Evolutionary conservation across 768 basidiomycete species (phyloP), one percentile per base, ranked within the genome.

Genomic region (Tephrocybe sp.): DNA sequence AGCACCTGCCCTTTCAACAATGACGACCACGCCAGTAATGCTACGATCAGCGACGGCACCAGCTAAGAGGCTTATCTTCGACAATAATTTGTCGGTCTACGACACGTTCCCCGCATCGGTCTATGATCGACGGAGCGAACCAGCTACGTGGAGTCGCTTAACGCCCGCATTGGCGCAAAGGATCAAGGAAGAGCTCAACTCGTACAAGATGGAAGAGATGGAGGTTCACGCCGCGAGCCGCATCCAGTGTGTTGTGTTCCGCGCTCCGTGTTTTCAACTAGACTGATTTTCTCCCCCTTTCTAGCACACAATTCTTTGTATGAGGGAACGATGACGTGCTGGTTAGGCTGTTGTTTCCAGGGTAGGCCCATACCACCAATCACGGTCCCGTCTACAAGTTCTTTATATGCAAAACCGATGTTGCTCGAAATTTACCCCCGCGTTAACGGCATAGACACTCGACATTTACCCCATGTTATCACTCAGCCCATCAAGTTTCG

Each of bases 161-260:
- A 99, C 97, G 46, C 97, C 96, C 38, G 85, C 88, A 51, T 75
- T 98, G 62, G 96, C 96, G 34, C 93, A 98, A 76, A 80, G 88
- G 61, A 98, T 99, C 69, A 99, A 99, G 79, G 93, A 96, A 73
- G 93, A 96, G 72, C 76, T 99, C 46, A 99, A 99, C 71, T 93
- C 92, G 50, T 98, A 91, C 73, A 98, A 98, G 79, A 92, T 98
- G 90, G 94, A 96, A 71, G 94, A 98, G 74, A 98, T 99, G 96
- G 93, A 95, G 67, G 94, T 99, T 55, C 96, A 98, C 70, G 90
- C 90, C 60, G 76, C 88, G 44, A 95, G 92, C 70, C 85, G 92
- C 68, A 84, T 90, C 61, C 87, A 97, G 91, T 93, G 67, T 59
- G 91, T 83, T 39, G 52, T 43, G 45, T 34, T 47, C 42, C 38